Evolutionary conservation across 1,139 yeast genomes (phyloP).

Genomic region (Diutina sp.): DNA sequence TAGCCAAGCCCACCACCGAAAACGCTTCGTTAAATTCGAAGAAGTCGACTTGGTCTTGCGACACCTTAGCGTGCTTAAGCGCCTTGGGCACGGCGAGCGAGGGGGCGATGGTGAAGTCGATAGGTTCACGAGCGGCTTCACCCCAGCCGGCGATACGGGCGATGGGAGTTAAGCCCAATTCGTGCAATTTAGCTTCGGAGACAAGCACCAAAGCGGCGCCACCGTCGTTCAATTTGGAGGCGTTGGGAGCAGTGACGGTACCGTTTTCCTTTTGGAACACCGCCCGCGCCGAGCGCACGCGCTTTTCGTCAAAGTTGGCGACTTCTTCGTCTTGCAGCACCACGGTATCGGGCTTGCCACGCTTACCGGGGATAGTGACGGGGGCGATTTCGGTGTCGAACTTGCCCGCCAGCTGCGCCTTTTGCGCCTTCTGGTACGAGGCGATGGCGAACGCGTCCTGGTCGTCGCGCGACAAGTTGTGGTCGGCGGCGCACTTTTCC

Average conservation of each 20-base stretch:
- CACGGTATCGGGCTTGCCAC: conserved; percentile 83
- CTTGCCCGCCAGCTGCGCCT: conserved; percentile 70
- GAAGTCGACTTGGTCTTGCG: conserved; percentile 50
- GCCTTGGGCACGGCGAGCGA: conserved; percentile 92
- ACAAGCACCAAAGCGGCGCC: conserved; percentile 89
- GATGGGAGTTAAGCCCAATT: conserved; percentile 75
- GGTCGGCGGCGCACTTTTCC: conserved; percentile 83
- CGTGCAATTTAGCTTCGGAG: conserved; percentile 69
- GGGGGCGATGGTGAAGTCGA: conserved; percentile 92
- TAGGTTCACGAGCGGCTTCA: conserved; percentile 92
- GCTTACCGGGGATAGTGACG: conserved; percentile 71
- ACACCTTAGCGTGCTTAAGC: conserved; percentile 67
- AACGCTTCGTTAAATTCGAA: conserved; percentile 96
- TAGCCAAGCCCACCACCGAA: conserved; percentile 90
- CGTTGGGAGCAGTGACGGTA: conserved; percentile 93
- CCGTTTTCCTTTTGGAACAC: conserved; percentile 89
- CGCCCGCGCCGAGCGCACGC: conserved; percentile 71
- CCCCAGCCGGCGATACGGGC: conserved; percentile 92
- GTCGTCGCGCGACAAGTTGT: conserved; percentile 48
- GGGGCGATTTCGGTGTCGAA: conserved; percentile 75
- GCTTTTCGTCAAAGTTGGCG: conserved; percentile 60
- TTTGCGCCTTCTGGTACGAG: conserved; percentile 68
- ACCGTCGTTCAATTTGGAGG: conserved; percentile 93
- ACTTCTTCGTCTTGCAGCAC: conserved; percentile 66
- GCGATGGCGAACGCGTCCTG: conserved; percentile 61